A percentile compares a stretch with the other conserved stretches of the same genome.
phyloP scores from a whole-genome alignment of 371 early-diverging fungal genomes.

The Mortierella sp. region DNA sequence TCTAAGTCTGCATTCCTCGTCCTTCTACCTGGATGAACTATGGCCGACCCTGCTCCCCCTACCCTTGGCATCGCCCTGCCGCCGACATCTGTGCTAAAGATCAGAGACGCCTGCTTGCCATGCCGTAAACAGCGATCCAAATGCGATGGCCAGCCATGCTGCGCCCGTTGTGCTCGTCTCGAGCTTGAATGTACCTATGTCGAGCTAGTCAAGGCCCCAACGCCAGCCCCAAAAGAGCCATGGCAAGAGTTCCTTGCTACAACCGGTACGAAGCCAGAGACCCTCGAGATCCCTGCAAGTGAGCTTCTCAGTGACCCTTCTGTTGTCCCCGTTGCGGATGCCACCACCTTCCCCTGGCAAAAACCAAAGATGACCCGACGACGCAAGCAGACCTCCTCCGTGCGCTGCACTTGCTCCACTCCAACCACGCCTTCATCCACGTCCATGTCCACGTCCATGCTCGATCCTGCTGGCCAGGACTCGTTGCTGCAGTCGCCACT shows the following conservation, averaged over 20 bases:
- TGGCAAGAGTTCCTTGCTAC: conserved; percentile 53
- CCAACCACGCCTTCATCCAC: conserved; percentile 5
- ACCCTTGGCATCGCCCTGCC: conserved; percentile 43
- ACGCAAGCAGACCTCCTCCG: conserved; percentile 26
- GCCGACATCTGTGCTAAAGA: conserved; percentile 52
- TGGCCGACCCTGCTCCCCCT: conserved; percentile 43
- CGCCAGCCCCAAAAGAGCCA: conserved; percentile 38
- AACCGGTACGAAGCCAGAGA: conserved; percentile 49
- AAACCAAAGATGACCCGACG: conserved; percentile 41
- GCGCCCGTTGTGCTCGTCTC: conserved; percentile 47
- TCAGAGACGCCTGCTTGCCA: conserved; percentile 51
- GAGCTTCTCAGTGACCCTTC: conserved; percentile 41
- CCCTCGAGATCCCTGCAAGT: conserved; percentile 23
- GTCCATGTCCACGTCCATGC: neutral
- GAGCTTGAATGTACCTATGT: conserved; percentile 53
- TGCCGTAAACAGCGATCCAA: conserved; percentile 53
- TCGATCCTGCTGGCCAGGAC: conserved; percentile 49
- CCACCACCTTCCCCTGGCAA: conserved; percentile 50
- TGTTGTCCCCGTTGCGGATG: conserved; percentile 21
- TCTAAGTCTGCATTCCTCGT: neutral
- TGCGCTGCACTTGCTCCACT: conserved; percentile 34
- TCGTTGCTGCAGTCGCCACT: conserved; percentile 10
- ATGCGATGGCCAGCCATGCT: conserved; percentile 51
- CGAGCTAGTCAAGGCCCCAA: conserved; percentile 44
- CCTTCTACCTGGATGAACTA: conserved; percentile 9